These are phyloP conservation scores for Tardiomyces depauwii DNA, from an alignment of 1,139 yeast species.

Conservation along the genomic window DNA sequence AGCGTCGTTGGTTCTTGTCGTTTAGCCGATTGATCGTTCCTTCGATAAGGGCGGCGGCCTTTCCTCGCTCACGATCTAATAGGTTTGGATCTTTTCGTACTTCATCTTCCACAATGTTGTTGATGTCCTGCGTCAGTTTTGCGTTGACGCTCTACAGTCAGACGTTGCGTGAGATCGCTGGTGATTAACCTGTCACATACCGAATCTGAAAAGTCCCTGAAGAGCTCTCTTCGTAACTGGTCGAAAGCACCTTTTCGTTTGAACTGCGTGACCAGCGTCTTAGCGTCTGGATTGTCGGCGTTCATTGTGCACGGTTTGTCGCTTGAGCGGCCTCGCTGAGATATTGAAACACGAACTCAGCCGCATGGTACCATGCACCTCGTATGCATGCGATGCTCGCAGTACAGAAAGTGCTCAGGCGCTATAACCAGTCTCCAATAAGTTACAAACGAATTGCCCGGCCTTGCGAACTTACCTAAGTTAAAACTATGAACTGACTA, in stretches of 20 bases:
- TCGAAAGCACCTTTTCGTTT: conserved; percentile 24
- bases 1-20: background rate
- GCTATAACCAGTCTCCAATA: too few species aligned
- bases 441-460: too few species aligned
- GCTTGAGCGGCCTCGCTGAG: too few species aligned
- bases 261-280: conserved; percentile 14
- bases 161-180: background rate
- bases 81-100: conserved; percentile 16
- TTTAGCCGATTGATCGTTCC: conserved; percentile 14
- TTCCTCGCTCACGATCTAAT: conserved; percentile 17
- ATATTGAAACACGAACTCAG: too few species aligned
- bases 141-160: conserved; percentile 9
- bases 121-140: conserved; percentile 14
- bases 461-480: too few species aligned
- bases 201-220: conserved; percentile 16
- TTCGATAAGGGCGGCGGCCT: conserved; percentile 22
- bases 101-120: conserved; percentile 18
- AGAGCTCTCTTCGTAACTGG: conserved; percentile 16
- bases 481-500: too few species aligned
- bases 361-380: too few species aligned
- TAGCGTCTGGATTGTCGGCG: conserved; percentile 34
- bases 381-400: too few species aligned
- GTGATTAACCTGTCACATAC: conserved; percentile 9
- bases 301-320: too few species aligned
- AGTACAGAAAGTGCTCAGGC: too few species aligned